These are phyloP conservation scores for Hypoxylon subgilvum DNA, from an alignment of 495 filamentous ascomycete genomes.

Conservation along the genomic window DNA sequence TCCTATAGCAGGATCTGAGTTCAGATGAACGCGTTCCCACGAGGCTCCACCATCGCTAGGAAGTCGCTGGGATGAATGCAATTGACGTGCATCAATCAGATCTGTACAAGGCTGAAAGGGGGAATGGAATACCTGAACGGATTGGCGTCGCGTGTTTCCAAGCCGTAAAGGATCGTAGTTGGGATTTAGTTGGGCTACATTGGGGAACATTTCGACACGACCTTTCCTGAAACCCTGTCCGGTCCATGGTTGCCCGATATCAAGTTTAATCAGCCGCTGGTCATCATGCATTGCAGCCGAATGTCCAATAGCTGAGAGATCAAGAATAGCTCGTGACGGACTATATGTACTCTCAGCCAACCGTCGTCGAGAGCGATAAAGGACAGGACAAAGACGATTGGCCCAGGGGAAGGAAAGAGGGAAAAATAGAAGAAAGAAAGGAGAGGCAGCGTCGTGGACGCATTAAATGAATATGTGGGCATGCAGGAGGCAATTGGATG, in stretches of 20 bases:
- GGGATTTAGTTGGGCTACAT: constrained; percentile 38
- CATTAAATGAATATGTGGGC: constrained; percentile 39
- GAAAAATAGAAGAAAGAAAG: constrained; percentile 8
- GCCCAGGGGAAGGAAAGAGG: constrained; percentile 14
- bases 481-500: constrained; percentile 39
- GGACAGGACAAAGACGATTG: constrained; percentile 19
- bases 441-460: constrained; percentile 34
- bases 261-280: constrained; percentile 36
- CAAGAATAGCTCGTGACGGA: constrained; percentile 32
- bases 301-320: constrained; percentile 30
- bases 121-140: constrained; percentile 34
- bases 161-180: constrained; percentile 26
- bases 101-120: constrained; percentile 46
- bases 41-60: constrained; percentile 34
- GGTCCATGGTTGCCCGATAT: constrained; percentile 28
- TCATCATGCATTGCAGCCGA: constrained; percentile 37
- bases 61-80: constrained; percentile 23
- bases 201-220: constrained; percentile 28
- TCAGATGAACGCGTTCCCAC: constrained; percentile 33
- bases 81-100: constrained; percentile 44
- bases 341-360: constrained; percentile 30
- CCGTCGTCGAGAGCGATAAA: constrained; percentile 8
- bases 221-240: constrained; percentile 26
- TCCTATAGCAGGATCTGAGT: constrained; percentile 18
- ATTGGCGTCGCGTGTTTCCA: constrained; percentile 36